Conservation (phyloP, 2,329 filamentous ascomycete species). For the Monilinia aucupariae region DNA sequence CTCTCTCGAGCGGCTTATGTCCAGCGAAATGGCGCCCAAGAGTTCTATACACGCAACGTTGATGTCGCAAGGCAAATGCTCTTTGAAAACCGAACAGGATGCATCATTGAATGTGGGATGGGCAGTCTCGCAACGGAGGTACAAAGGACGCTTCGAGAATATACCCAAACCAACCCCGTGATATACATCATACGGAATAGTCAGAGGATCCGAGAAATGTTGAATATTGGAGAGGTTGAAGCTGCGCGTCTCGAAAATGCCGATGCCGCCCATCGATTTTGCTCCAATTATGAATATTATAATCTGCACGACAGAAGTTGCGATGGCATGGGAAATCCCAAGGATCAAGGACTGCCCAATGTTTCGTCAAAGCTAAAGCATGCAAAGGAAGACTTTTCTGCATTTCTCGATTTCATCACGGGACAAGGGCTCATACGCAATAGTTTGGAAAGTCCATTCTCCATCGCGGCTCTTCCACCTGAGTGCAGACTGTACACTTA, state of each 20-base stretch:
- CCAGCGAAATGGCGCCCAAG: slow-evolving; percentile 53
- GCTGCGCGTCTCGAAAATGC: slow-evolving; percentile 40
- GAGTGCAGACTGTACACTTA: slow-evolving; percentile 60
- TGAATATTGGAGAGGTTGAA: slow-evolving; percentile 41
- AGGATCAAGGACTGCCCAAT: slow-evolving; percentile 41
- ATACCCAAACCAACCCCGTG: slow-evolving; percentile 60
- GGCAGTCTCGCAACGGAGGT: slow-evolving; percentile 44
- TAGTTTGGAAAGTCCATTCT: slow-evolving; percentile 55
- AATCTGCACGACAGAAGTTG: slow-evolving; percentile 42
- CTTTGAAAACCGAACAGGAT: slow-evolving; percentile 51
- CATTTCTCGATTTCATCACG: slow-evolving; percentile 53
- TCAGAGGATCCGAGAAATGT: slow-evolving; percentile 51
- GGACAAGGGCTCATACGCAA: slow-evolving; percentile 47
- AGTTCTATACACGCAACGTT: slow-evolving; percentile 59
- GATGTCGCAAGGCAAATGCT: slow-evolving; percentile 57
- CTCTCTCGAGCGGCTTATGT: slow-evolving; percentile 59
- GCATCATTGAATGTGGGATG: slow-evolving; percentile 65
- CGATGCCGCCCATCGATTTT: slow-evolving; percentile 42
- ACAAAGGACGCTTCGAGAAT: slow-evolving; percentile 54
- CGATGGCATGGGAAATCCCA: slow-evolving; percentile 37
- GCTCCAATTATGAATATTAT: slow-evolving; percentile 64
- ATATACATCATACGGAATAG: slow-evolving; percentile 64
- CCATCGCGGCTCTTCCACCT: slow-evolving; percentile 52
- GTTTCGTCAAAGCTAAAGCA: slow-evolving; percentile 46
- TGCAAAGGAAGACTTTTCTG: slow-evolving; percentile 55